Base-by-base conservation (phyloP, 768 basidiomycete genomes). In the Russula vinacea region DNA sequence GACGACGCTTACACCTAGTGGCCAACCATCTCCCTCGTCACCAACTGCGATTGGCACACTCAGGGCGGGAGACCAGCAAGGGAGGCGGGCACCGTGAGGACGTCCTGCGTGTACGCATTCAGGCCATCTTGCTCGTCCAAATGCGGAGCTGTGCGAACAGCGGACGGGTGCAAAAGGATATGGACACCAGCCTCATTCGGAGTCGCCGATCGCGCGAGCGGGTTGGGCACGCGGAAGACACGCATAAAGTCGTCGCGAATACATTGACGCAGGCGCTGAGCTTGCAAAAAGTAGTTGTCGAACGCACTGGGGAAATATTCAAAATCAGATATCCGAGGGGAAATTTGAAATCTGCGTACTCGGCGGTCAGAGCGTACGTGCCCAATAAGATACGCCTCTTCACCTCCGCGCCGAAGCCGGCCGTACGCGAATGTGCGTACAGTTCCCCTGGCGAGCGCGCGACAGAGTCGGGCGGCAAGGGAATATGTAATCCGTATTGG, bases 261-360 rank as follows among this genome's bases (percentile, higher is more conserved):
- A 9, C 82, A 76, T 56, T 82, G 80, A 1, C 96, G 86, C 11
- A 98, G 83, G 37, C 85, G 82, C 66, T 93, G 89, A 0, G 96
- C 95, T 77, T 96, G 93, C 6, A 98, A 80, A 73, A 94, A 99
- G 74, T 96, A 98, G 71, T 96, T 98, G 76, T 98, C 90, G 71
- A 94, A 98, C n/a, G 94, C 94, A 62, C 94, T 98, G 69, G 22
- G 6, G 10, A 3, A 1, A 6, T 1, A 16, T 11, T 40, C 45
- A 37, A 32, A 56, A 17, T 29, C 2, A 29, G 29, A 53, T 32
- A 10, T 10, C 5, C 29, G 29, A 29, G 29, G 29, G 5, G 29
- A 29, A 29, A 56, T 2, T 19, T 9, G n/a, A 52, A 6, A 22
- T 57, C 17, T 5, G 76, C 90, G 71, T 70, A 97, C 95, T 92